phyloP scores from a whole-genome alignment of 371 early-diverging fungal species.

The Saksenaea vasiformis region DNA sequence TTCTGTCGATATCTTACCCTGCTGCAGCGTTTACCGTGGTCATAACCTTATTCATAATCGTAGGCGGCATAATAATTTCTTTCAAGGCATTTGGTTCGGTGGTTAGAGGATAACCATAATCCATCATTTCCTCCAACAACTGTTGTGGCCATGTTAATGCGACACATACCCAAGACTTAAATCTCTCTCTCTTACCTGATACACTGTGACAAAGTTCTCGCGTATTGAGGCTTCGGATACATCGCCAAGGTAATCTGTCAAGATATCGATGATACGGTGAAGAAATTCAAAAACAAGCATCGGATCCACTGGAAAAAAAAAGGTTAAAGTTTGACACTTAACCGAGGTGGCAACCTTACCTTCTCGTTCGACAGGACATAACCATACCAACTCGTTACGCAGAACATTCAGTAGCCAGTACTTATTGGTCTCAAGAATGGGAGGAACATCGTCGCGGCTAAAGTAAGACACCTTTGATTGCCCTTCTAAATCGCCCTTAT shows the following conservation, averaged over 20 bases:
- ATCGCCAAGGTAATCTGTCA: slow-evolving; percentile 81
- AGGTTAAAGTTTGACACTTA: neutral
- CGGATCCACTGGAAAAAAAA: slow-evolving; percentile 68
- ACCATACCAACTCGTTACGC: slow-evolving; percentile 70
- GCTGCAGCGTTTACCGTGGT: slow-evolving; percentile 78
- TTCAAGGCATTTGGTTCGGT: slow-evolving; percentile 86
- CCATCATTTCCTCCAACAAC: slow-evolving; percentile 92
- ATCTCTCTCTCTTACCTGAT: slow-evolving; percentile 57
- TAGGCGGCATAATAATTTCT: slow-evolving; percentile 87
- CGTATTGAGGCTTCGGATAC: slow-evolving; percentile 81
- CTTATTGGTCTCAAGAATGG: slow-evolving; percentile 67
- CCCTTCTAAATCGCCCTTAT: slow-evolving; percentile 18
- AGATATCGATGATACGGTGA: slow-evolving; percentile 78
- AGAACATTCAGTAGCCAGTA: slow-evolving; percentile 71
- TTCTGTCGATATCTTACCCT: slow-evolving; percentile 34
- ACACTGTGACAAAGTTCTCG: slow-evolving; percentile 92
- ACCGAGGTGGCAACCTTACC: slow-evolving; percentile 42
- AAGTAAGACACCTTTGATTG: slow-evolving; percentile 47
- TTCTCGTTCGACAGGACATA: slow-evolving; percentile 76
- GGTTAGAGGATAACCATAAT: slow-evolving; percentile 86
- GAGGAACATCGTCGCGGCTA: slow-evolving; percentile 65
- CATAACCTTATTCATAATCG: slow-evolving; percentile 81
- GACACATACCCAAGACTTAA: neutral
- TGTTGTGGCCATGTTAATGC: slow-evolving; percentile 13
- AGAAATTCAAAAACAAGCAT: slow-evolving; percentile 85